phyloP scores from a whole-genome alignment of 495 filamentous ascomycete genomes.

The Penicillium ucsense region DNA sequence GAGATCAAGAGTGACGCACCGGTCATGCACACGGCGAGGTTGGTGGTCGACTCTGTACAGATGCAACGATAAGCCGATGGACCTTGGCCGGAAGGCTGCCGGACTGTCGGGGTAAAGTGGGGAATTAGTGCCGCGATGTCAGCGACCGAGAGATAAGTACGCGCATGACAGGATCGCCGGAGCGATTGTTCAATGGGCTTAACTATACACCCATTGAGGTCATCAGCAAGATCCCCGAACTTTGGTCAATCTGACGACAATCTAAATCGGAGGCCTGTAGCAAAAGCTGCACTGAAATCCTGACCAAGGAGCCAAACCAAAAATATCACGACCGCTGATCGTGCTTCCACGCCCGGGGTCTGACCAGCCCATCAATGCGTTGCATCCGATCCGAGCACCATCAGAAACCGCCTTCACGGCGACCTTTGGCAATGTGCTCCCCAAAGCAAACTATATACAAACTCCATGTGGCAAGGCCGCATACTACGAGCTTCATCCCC shows the following conservation, averaged over 20 bases:
- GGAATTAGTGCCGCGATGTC: neutral
- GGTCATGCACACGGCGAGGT: neutral
- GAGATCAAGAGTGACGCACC: too few species aligned
- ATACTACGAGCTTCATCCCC: constrained; percentile 23
- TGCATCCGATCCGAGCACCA: constrained; percentile 22
- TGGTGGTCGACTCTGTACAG: neutral
- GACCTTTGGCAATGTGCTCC: constrained; percentile 27
- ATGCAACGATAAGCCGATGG: neutral
- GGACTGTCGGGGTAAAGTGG: neutral
- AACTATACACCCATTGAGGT: too few species aligned
- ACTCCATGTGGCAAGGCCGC: constrained; percentile 21
- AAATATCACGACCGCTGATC: constrained; percentile 10
- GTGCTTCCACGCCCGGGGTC: constrained; percentile 26
- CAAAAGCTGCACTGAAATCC: too few species aligned
- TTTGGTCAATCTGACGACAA: too few species aligned
- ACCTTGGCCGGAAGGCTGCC: neutral
- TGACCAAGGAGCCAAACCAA: too few species aligned
- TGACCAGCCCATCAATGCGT: neutral
- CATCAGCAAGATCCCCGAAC: too few species aligned
- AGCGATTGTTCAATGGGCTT: too few species aligned
- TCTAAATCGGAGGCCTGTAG: too few species aligned
- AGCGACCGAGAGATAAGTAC: neutral
- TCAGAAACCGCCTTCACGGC: constrained; percentile 23
- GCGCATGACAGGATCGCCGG: neutral
- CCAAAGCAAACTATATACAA: constrained; percentile 23